These are phyloP conservation scores for Gentiana macrophylla DNA, from an alignment of 257 asterid species.

Conservation along the genomic window DNA sequence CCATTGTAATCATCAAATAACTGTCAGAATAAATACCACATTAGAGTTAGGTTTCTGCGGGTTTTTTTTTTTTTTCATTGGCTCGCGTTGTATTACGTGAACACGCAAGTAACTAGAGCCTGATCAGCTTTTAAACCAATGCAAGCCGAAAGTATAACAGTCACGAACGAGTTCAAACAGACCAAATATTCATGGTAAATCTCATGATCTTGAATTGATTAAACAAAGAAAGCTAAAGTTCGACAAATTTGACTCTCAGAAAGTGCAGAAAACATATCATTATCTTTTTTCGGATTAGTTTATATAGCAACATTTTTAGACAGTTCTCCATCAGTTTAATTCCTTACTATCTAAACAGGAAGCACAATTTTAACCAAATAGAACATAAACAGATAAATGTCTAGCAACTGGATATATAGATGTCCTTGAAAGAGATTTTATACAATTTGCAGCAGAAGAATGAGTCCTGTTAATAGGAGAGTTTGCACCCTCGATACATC, in stretches of 20 bases:
- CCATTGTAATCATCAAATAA: constrained; percentile 22
- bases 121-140: not conserved
- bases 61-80: too few relatives aligned
- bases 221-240: not conserved
- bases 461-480: not conserved
- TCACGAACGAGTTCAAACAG: not conserved
- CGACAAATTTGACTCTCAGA: not conserved
- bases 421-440: constrained; percentile 1
- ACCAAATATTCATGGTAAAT: not conserved
- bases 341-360: not conserved
- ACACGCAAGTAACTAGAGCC: constrained; percentile 1
- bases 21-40: not conserved
- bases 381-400: not conserved
- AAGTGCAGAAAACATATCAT: not conserved
- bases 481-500: too few relatives aligned
- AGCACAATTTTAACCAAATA: not conserved
- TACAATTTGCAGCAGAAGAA: not conserved
- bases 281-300: not conserved
- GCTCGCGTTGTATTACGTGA: not conserved
- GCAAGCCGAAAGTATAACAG: not conserved
- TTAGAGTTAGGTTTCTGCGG: not conserved
- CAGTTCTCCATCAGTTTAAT: not conserved
- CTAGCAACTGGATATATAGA: not conserved
- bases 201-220: not conserved
- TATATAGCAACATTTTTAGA: not conserved